Conservation (phyloP, 2,329 filamentous ascomycete species). For the Stemphylium vesicarium region DNA sequence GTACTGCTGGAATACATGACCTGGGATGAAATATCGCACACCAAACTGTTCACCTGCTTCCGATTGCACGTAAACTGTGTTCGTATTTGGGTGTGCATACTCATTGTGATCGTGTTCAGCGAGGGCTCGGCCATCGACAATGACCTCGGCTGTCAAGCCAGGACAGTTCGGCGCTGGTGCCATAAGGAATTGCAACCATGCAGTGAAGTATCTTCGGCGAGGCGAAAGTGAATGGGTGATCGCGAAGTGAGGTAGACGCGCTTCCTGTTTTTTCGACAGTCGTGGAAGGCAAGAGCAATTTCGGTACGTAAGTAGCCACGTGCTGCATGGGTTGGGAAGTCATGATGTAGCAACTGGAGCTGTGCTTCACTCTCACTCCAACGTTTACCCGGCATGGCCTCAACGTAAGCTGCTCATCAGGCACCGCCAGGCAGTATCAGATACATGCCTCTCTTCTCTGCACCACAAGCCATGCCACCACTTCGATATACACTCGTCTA, state of each 20-base stretch:
- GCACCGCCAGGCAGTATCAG: too few relatives aligned
- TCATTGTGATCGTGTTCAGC: slow-evolving; percentile 13
- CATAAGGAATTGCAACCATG: slow-evolving; percentile 6
- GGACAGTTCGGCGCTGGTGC: slow-evolving; percentile 10
- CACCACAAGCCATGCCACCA: too few relatives aligned
- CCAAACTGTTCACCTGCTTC: slow-evolving; percentile 10
- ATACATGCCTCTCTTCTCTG: too few relatives aligned
- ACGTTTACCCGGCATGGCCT: too few relatives aligned
- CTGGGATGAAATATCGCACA: slow-evolving; percentile 7
- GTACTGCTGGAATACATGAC: slow-evolving; percentile 1
- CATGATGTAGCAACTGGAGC: not conserved
- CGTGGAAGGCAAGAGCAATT: not conserved
- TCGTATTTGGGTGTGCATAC: not conserved
- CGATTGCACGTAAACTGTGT: slow-evolving; percentile 12
- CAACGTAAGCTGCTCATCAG: too few relatives aligned
- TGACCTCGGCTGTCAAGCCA: slow-evolving; percentile 15
- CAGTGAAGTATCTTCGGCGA: not conserved
- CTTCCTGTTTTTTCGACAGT: not conserved
- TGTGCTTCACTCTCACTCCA: too few relatives aligned
- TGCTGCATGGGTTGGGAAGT: not conserved
- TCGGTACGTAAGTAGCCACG: slow-evolving; percentile 1
- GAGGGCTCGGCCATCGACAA: slow-evolving; percentile 11
- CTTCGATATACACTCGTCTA: too few relatives aligned
- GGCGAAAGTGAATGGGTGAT: not conserved
- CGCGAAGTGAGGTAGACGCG: not conserved